Evolutionary conservation across 768 basidiomycete genomes (phyloP), one percentile per base, ranked within the genome.

Genomic region (Sarcodon sp.): DNA sequence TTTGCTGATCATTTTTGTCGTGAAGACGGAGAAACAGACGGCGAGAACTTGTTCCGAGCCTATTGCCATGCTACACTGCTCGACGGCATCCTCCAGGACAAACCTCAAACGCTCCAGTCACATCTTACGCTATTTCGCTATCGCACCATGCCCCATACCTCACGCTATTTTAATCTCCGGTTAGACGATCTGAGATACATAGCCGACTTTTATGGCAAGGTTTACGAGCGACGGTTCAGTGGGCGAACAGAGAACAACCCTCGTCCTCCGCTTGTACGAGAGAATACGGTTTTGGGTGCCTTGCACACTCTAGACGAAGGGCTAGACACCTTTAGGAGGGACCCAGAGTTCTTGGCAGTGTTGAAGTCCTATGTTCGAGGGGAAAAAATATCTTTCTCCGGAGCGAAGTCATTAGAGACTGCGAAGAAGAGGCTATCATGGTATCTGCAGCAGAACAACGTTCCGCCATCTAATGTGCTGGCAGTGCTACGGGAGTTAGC

Each of bases 21-120:
- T 7, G 75, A 69, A 15, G 73, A 75, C 43, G 77, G 72, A 3
- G 75, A 74, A 51, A 77, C 77, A 9, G 67, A 70, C 3, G 68
- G 70, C 27, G 85, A 87, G 55, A 70, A 69, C 39, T 59, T 78
- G 8, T 80, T 87, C 59, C 76, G 79, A 50, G 70, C 71, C 8
- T 91, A 85, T 54, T 82, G 85, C 54, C 80, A 85, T 54, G 85
- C 87, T 0, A 72, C 76, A 31, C 62, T 91, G 10, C 70, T 92
- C 38, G 93, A 97, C 60, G 84, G 87, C 64, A 83, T 97, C 45
- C 67, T 91, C n/a, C 81, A 87, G 59, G 92, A 93, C 64, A 96
- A 94, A 59, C 79, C 84, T 10, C 75, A 79, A 50, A 80, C 85
- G 0, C 64, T 93, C 3, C 80, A 83, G 54, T 72, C 82, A 0